A percentile compares a stretch with the other conserved stretches of the same genome.
Evolutionary conservation across 345 rosid genomes (phyloP).

Genomic region (Pugionium cornutum): DNA sequence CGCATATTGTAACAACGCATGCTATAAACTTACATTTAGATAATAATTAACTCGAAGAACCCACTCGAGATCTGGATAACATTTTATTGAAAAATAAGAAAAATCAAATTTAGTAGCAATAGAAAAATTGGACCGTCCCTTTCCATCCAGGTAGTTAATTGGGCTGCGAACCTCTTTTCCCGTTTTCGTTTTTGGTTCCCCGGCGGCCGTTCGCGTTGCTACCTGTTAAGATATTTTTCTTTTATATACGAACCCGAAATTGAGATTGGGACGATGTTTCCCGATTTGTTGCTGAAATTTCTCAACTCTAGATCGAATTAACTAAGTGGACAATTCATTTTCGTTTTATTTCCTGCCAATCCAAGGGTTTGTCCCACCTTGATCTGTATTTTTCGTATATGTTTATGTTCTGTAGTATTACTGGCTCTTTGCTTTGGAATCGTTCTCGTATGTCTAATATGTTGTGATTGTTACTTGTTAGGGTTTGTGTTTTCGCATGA

Average conservation of each 20-base stretch:
- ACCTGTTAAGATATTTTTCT: background rate
- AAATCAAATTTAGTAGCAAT: background rate
- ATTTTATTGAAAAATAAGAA: background rate
- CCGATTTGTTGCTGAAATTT: conserved; percentile 12
- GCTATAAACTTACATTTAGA: no score
- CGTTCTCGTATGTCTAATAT: background rate
- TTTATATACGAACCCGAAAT: background rate
- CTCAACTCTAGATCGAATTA: conserved; percentile 3
- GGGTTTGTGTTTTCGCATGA: conserved; percentile 19
- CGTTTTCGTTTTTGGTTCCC: conserved; percentile 8
- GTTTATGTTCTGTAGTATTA: background rate
- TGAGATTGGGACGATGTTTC: background rate
- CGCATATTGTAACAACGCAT: no score
- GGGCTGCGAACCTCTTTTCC: conserved; percentile 15
- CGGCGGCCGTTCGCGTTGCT: conserved; percentile 33
- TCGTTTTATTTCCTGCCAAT: conserved; percentile 25
- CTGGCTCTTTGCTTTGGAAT: background rate
- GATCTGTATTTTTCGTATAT: conserved; percentile 25
- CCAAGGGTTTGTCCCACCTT: conserved; percentile 27
- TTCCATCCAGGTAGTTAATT: conserved; percentile 5
- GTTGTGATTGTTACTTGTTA: conserved; percentile 27
- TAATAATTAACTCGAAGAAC: background rate
- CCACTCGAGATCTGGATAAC: background rate
- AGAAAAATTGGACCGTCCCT: conserved; percentile 26
- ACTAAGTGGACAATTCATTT: conserved; percentile 12